Base-by-base conservation (phyloP, 805 yeast genomes). In the Candida anglica region DNA sequence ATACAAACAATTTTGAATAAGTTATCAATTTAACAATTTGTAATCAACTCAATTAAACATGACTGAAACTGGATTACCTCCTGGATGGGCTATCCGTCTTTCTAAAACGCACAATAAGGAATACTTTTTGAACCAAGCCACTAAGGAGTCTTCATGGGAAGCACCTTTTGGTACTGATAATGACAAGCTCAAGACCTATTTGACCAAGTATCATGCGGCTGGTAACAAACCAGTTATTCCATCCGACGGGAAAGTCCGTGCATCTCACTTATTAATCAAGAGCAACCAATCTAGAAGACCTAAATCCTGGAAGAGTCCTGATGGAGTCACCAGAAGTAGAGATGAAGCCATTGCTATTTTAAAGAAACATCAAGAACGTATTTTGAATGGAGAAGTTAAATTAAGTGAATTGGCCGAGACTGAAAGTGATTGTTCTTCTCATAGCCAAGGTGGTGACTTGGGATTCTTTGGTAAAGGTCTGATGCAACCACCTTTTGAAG, bases 401-500 rank as follows among this genome's bases (percentile, higher is more conserved):
- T 72, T 93, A 28, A 75, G 75, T 20, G 82, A 84, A 28, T 61
- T 93, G 39, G 97, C 97, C 0, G 54, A 67, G 23, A 78, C 87
- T 2, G 93, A 86, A 55, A 81, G 94, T 42, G 98, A 91, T 55
- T 88, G 97, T 58, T 75, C 85, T 13, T 82, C 94, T 8, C 94
- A 84, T 49, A 67, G 82, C 30, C 79, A 85, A 50, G 87, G 88
- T 15, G 98, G 98, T 29, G 98, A 93, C 56, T 69, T 93, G 48
- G 98, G 98, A 0, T 78, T 64, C 52, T 93, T 93, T 53, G 86
- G 84, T 16, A 78, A 72, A 40, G 96, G 96, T 25, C 88, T 82
- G 48, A 93, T 93, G 98, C 98, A 93, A 59, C 96, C 96, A 22
- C 64, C 82, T 38, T 93, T 93, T 52, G 98, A 93, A 59, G 79